Percentiles rank a stretch among this genome's conserved stretches.
These are phyloP conservation scores for Clavariopsis aquatica DNA, from an alignment of 495 filamentous ascomycete species.

Conservation along the genomic window DNA sequence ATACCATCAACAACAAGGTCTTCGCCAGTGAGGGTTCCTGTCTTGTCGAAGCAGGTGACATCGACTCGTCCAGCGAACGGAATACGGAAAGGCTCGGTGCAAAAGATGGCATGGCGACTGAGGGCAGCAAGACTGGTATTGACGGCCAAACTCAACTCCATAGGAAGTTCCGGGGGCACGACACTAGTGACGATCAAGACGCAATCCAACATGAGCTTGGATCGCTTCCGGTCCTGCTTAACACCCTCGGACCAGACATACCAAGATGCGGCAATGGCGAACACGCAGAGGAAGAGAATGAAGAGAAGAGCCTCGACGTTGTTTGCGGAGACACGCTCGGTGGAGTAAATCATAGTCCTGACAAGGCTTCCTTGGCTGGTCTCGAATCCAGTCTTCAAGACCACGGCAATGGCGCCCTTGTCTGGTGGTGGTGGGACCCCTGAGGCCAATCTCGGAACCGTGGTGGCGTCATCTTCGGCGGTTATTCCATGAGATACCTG, in stretches of 20 bases:
- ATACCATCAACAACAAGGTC: slow-evolving; percentile 97
- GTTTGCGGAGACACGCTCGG: slow-evolving; percentile 95
- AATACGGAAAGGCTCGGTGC: slow-evolving; percentile 99
- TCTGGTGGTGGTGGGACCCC: slow-evolving; percentile 79
- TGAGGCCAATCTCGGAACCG: slow-evolving; percentile 61
- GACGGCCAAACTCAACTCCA: slow-evolving; percentile 96
- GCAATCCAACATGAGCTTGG: slow-evolving; percentile 95
- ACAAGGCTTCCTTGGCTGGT: slow-evolving; percentile 97
- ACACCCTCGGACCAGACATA: slow-evolving; percentile 99
- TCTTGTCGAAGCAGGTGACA: slow-evolving; percentile 98
- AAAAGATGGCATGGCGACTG: slow-evolving; percentile 95
- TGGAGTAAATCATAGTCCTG: slow-evolving; percentile 99
- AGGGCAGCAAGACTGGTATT: slow-evolving; percentile 97
- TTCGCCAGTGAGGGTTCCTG: slow-evolving; percentile 93
- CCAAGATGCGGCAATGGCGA: slow-evolving; percentile 98
- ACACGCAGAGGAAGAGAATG: slow-evolving; percentile 93
- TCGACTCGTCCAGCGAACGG: slow-evolving; percentile 95
- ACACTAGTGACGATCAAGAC: slow-evolving; percentile 97
- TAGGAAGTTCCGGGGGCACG: slow-evolving; percentile 94
- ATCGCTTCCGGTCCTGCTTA: slow-evolving; percentile 86
- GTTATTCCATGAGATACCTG: slow-evolving; percentile 82
- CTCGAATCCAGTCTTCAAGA: slow-evolving; percentile 97
- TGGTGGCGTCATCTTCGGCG: slow-evolving; percentile 67
- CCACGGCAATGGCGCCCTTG: slow-evolving; percentile 88
- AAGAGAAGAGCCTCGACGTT: slow-evolving; percentile 93